Percentiles rank a stretch among this genome's conserved stretches.
Conservation (phyloP, 2,329 filamentous ascomycete genomes). For the Venturia pyrina region DNA sequence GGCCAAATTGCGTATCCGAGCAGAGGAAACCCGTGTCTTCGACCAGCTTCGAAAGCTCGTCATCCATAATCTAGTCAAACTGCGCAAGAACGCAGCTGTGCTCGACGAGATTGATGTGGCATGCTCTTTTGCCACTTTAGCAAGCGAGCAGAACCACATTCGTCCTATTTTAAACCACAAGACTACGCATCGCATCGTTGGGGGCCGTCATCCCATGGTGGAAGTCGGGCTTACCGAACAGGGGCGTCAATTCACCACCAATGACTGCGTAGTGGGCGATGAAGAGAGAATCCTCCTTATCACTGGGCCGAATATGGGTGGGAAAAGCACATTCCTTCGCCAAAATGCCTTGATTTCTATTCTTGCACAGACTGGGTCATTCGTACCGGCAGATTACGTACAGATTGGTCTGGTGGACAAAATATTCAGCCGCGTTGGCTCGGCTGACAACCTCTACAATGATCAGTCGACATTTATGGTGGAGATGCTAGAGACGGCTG, state of each 20-base stretch:
- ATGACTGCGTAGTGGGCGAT: slow-evolving; percentile 77
- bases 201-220: slow-evolving; percentile 85
- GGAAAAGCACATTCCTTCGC: slow-evolving; percentile 90
- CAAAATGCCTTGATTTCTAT: slow-evolving; percentile 94
- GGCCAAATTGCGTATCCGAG: slow-evolving; percentile 63
- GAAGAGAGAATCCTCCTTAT: slow-evolving; percentile 53
- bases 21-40: slow-evolving; percentile 78
- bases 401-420: slow-evolving; percentile 89
- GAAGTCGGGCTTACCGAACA: slow-evolving; percentile 70
- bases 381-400: slow-evolving; percentile 80
- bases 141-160: slow-evolving; percentile 60
- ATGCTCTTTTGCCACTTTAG: slow-evolving; percentile 73
- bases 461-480: slow-evolving; percentile 99
- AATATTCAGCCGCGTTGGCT: slow-evolving; percentile 86
- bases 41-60: slow-evolving; percentile 63
- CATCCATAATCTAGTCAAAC: slow-evolving; percentile 69
- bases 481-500: slow-evolving; percentile 94
- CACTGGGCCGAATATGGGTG: slow-evolving; percentile 93
- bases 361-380: slow-evolving; percentile 83
- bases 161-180: slow-evolving; percentile 60
- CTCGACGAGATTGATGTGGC: slow-evolving; percentile 89
- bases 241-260: slow-evolving; percentile 72
- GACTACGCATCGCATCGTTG: slow-evolving; percentile 64
- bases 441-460: slow-evolving; percentile 86
- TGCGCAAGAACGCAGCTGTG: slow-evolving; percentile 81